Base-by-base conservation (phyloP, 163 green algal species). In the Volvox carteri region DNA sequence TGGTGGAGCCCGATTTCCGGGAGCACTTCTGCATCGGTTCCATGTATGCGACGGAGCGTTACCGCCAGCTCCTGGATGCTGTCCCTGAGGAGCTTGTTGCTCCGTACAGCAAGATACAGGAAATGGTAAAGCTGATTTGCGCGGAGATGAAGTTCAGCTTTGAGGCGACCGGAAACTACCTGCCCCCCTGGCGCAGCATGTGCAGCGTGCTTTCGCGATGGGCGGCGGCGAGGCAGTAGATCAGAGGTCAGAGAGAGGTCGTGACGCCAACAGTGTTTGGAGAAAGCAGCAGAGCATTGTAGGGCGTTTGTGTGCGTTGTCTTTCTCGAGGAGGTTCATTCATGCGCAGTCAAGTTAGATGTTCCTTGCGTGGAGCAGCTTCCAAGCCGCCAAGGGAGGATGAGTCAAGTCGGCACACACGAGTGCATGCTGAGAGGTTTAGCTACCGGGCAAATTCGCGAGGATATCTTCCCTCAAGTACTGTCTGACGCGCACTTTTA, bases 71-170 rank as follows among this genome's bases (percentile, higher is more conserved):
- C 21, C 67, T 87, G 33, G 81, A 62, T 0, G 62, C 48, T 1
- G 33, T 79, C 1, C 81, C 81, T 0, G 81, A 87, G 65, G 81
- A 87, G 81, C 65, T 87, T 3, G 81, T 87, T n/a, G 81, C 81
- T 16, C 65, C 81, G 30, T 79, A 87, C 48, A 46, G 65, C 33
- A 73, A 87, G 67, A 73, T 87, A 11, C 42, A 48, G 4, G 81
- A 87, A 23, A 72, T 87, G 81, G 81, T 87, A 14, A 52, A 72
- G 23, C 81, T 87, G 9, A 54, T 87, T 11, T 87, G 81, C 33
- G 46, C 35, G 11, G 81, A 87, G 81, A 87, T 87, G 81, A 70
- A 72, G 65, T 87, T 72, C 35, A 80, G 65, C 65, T 87, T 87
- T 23, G 81, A 80, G 81, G 81, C 65, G 7, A 80, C 65, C 0